phyloP scores from a whole-genome alignment of 257 asterid species.

The Nicotiana sylvestris region DNA sequence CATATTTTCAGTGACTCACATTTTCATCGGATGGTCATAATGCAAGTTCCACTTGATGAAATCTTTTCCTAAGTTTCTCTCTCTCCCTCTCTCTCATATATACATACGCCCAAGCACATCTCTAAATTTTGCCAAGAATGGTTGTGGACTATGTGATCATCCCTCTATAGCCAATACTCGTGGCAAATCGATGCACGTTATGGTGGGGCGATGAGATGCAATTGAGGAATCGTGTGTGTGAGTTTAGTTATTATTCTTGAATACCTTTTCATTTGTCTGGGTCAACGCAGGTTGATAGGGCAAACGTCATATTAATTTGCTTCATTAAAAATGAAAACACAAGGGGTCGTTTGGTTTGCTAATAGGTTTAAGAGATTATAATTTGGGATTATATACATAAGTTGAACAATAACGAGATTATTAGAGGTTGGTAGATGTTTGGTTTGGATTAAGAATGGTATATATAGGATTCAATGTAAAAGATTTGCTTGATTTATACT shows the following conservation, averaged over 20 bases:
- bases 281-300: background rate
- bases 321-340: background rate
- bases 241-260: background rate
- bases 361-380: too few species aligned
- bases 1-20: background rate
- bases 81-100: too few species aligned
- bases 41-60: slow-evolving; percentile 10
- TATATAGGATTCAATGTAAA: too few species aligned
- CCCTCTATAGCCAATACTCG: background rate
- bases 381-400: too few species aligned
- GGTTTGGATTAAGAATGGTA: too few species aligned
- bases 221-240: background rate
- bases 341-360: too few species aligned
- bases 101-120: too few species aligned
- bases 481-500: too few species aligned
- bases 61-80: background rate
- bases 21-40: slow-evolving; percentile 4
- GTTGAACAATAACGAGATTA: too few species aligned
- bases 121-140: background rate
- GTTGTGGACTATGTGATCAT: background rate
- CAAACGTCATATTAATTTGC: background rate
- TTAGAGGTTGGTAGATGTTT: too few species aligned
- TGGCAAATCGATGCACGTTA: background rate
- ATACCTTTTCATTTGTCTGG: background rate
- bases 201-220: background rate